These are phyloP conservation scores for Geotrichum phurueaensis DNA, from an alignment of 1,139 yeast species.

Conservation along the genomic window DNA sequence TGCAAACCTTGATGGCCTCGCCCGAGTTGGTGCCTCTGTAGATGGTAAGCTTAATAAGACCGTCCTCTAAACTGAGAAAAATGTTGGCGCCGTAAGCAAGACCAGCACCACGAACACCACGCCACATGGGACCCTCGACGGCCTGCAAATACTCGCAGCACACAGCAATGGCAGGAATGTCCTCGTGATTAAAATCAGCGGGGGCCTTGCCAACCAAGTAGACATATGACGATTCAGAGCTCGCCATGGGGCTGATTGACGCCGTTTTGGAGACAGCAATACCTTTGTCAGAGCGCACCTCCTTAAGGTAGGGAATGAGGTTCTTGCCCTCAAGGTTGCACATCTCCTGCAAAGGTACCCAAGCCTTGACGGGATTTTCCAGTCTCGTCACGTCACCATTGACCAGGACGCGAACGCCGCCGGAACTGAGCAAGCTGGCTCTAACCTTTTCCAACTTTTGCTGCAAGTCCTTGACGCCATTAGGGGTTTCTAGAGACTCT, in stretches of 20 bases:
- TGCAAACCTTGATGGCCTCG: slow-evolving; percentile 64
- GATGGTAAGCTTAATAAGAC: slow-evolving; percentile 58
- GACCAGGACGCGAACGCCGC: slow-evolving; percentile 63
- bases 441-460: slow-evolving; percentile 55
- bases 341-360: slow-evolving; percentile 45
- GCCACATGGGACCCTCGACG: slow-evolving; percentile 97
- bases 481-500: slow-evolving; percentile 41
- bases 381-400: slow-evolving; percentile 58
- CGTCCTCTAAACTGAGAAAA: slow-evolving; percentile 55
- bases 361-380: slow-evolving; percentile 52
- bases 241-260: slow-evolving; percentile 65
- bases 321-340: background rate
- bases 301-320: slow-evolving; percentile 48
- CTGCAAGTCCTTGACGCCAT: slow-evolving; percentile 43
- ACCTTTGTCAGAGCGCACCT: slow-evolving; percentile 57
- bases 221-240: slow-evolving; percentile 81
- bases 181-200: slow-evolving; percentile 56
- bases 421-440: slow-evolving; percentile 48
- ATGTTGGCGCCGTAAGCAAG: slow-evolving; percentile 84
- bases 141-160: slow-evolving; percentile 75
- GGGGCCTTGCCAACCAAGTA: slow-evolving; percentile 59
- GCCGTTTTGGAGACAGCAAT: slow-evolving; percentile 50
- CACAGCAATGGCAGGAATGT: slow-evolving; percentile 63
- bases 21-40: slow-evolving; percentile 82
- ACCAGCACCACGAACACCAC: slow-evolving; percentile 93